phyloP scores from a whole-genome alignment of 768 basidiomycete species.

The Tricholomella constricta region DNA sequence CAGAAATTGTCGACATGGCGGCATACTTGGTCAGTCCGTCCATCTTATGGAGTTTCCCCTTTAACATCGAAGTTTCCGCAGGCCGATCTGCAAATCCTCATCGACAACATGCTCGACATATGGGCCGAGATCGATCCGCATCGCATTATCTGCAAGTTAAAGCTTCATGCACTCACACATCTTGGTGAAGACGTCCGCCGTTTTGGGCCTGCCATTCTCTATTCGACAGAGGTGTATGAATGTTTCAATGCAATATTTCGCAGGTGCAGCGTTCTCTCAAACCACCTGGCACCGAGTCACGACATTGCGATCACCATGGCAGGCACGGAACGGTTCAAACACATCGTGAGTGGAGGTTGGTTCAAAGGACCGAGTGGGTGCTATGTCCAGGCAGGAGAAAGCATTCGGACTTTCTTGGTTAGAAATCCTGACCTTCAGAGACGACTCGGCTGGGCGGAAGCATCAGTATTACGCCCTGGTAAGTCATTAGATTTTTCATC shows the following conservation, averaged over 20 bases:
- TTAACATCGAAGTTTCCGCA: conserved; percentile 5
- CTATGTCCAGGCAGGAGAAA: conserved; percentile 20
- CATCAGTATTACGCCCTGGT: neutral
- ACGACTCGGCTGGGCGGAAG: conserved; percentile 19
- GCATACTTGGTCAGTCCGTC: neutral
- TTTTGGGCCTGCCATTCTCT: conserved; percentile 28
- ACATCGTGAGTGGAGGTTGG: conserved; percentile 28
- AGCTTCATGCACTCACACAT: conserved; percentile 32
- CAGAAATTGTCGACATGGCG: neutral
- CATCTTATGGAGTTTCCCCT: neutral
- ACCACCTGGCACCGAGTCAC: conserved; percentile 40
- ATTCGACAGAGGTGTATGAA: conserved; percentile 34
- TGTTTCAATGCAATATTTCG: conserved; percentile 40
- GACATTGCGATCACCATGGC: conserved; percentile 31
- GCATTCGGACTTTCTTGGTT: conserved; percentile 14
- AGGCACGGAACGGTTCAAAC: conserved; percentile 26
- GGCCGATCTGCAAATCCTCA: conserved; percentile 21
- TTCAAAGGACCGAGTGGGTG: conserved; percentile 19
- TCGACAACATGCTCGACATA: conserved; percentile 31
- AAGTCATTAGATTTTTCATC: neutral
- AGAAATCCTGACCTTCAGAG: conserved; percentile 18
- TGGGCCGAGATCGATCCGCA: conserved; percentile 26
- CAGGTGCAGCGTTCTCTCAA: conserved; percentile 31
- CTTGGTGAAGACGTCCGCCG: conserved; percentile 25
- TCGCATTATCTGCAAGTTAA: conserved; percentile 29